phyloP scores from a whole-genome alignment of 331 rosid species.

The Telfairia occidentalis region DNA sequence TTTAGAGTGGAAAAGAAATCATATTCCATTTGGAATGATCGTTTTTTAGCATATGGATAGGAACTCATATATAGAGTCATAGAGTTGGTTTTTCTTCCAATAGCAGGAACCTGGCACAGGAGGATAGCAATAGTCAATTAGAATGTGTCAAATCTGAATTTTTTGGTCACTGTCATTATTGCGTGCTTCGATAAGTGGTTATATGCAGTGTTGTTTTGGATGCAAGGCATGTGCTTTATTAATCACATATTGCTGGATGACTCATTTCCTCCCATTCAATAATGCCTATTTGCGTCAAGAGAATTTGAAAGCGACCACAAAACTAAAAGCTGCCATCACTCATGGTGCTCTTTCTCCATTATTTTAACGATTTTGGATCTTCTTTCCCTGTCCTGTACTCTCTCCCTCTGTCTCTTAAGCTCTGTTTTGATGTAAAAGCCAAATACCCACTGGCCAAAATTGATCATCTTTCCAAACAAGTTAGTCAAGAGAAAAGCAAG shows the following conservation, averaged over 20 bases:
- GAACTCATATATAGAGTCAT: background rate
- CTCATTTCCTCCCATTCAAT: slow-evolving; percentile 4
- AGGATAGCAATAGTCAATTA: background rate
- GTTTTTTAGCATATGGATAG: background rate
- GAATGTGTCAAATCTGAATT: background rate
- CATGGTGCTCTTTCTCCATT: slow-evolving; percentile 9
- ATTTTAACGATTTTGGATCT: slow-evolving; percentile 1
- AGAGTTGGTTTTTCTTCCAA: background rate
- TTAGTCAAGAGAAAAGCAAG: background rate
- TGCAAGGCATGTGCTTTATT: slow-evolving; percentile 13
- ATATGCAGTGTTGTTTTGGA: slow-evolving; percentile 5
- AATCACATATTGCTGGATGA: slow-evolving; percentile 13
- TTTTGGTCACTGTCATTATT: slow-evolving; percentile 1
- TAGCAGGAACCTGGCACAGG: background rate
- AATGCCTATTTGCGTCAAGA: background rate
- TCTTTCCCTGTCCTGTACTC: background rate
- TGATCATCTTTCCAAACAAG: background rate
- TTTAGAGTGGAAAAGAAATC: background rate
- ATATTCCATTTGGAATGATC: background rate
- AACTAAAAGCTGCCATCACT: slow-evolving; percentile 1
- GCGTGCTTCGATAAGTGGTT: background rate
- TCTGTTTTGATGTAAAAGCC: background rate
- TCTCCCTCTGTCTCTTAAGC: background rate
- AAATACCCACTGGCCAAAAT: slow-evolving; percentile 7
- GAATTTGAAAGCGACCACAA: slow-evolving; percentile 4